Conservation (phyloP, 495 filamentous ascomycete genomes). For the Aspergillus cristatus region DNA sequence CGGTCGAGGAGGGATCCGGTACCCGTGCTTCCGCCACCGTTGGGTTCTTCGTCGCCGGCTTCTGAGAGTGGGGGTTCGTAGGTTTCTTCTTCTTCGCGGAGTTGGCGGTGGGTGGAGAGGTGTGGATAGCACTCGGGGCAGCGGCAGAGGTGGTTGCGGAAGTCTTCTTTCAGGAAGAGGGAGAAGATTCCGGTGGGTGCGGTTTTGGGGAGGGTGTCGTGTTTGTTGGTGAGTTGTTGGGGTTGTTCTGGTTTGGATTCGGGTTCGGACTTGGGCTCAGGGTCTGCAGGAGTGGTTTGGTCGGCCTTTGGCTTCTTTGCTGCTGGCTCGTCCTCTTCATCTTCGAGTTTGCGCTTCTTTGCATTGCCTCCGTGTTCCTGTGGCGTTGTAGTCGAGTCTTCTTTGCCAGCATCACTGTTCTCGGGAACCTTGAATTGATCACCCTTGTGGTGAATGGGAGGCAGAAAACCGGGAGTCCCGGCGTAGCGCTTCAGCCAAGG, state of each 20-base stretch:
- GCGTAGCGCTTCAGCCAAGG: constrained; percentile 93
- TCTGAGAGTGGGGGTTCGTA: constrained; percentile 84
- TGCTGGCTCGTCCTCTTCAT: constrained; percentile 36
- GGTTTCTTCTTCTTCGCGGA: constrained; percentile 85
- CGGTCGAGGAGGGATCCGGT: constrained; percentile 75
- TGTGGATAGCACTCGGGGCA: constrained; percentile 70
- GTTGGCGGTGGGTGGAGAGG: constrained; percentile 58
- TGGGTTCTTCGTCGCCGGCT: constrained; percentile 30
- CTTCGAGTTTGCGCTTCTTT: constrained; percentile 74
- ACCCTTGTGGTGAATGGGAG: constrained; percentile 47
- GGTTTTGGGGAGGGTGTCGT: constrained; percentile 34
- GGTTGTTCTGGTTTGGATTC: constrained; percentile 16
- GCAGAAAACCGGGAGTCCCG: constrained; percentile 71
- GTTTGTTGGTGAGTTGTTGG: constrained; percentile 27
- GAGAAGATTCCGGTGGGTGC: constrained; percentile 53
- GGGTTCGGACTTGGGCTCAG: constrained; percentile 9
- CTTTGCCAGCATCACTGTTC: background rate
- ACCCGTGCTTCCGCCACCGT: constrained; percentile 44
- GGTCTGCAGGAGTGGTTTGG: background rate
- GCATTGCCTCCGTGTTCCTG: constrained; percentile 11
- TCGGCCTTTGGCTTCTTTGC: constrained; percentile 53
- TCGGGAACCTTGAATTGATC: constrained; percentile 10
- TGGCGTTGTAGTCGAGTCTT: constrained; percentile 3
- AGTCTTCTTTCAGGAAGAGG: constrained; percentile 66
- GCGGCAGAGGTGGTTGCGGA: constrained; percentile 69